Evolutionary conservation across 352 stramenopile species (phyloP).

Genomic region (Globisporangium canariense): DNA sequence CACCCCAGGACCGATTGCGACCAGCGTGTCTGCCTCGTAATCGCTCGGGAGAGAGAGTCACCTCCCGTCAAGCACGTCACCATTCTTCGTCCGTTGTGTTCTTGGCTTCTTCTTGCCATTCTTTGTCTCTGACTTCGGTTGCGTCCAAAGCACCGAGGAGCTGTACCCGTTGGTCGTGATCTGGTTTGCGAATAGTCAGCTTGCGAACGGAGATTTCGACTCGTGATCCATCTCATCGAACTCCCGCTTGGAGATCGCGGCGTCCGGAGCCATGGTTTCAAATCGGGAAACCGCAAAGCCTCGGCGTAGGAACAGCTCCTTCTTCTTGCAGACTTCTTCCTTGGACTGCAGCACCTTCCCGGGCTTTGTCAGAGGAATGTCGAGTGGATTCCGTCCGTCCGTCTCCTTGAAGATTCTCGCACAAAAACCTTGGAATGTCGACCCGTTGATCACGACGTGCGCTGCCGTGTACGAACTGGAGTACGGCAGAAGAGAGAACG

Average conservation of each 20-base stretch:
- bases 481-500: too few relatives aligned
- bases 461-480: too few relatives aligned
- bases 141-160: constrained; percentile 3
- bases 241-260: too few relatives aligned
- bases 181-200: constrained; percentile 3
- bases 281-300: background rate
- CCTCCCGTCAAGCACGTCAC: background rate
- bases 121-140: background rate
- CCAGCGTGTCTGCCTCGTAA: too few relatives aligned
- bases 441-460: too few relatives aligned
- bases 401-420: too few relatives aligned
- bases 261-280: background rate
- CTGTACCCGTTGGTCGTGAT: constrained; percentile 11
- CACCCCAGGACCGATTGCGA: too few relatives aligned
- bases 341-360: too few relatives aligned
- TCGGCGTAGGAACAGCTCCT: background rate
- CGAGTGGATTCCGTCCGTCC: too few relatives aligned
- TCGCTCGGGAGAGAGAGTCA: too few relatives aligned
- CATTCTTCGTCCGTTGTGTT: background rate
- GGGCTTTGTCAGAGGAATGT: too few relatives aligned
- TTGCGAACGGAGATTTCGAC: background rate
- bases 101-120: background rate
- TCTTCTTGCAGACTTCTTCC: background rate
- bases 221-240: background rate
- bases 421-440: too few relatives aligned